phyloP scores from a whole-genome alignment of 192 early-diverging fungal species.

The Lobosporangium transversale region DNA sequence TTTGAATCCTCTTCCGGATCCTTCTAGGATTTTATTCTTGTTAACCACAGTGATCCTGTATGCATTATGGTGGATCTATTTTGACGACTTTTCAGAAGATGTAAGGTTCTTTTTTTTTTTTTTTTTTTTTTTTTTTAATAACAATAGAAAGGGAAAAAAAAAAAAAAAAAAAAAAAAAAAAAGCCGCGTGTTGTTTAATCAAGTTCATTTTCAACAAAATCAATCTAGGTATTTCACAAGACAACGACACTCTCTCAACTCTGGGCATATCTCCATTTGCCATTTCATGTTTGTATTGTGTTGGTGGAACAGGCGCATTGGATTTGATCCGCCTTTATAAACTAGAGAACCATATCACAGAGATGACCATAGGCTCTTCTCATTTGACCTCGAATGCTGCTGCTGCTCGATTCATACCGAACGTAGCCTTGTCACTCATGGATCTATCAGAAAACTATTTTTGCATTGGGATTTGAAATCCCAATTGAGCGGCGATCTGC shows the following conservation, averaged over 20 bases:
- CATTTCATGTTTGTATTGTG: slow-evolving; percentile 57
- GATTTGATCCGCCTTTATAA: slow-evolving; percentile 45
- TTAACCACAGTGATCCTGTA: slow-evolving; percentile 51
- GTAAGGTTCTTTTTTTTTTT: no score
- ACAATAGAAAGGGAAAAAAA: background rate
- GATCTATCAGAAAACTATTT: no score
- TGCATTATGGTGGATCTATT: slow-evolving; percentile 61
- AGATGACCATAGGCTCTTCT: background rate
- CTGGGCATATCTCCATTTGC: slow-evolving; percentile 61
- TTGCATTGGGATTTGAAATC: slow-evolving; percentile 23
- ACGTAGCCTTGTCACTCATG: background rate
- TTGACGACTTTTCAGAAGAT: slow-evolving; percentile 64
- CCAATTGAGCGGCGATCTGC: slow-evolving; percentile 10
- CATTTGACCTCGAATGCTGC: slow-evolving; percentile 15
- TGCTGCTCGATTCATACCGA: background rate
- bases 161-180: background rate
- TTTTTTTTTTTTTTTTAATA: background rate
- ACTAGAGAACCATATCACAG: slow-evolving; percentile 25
- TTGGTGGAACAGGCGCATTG: slow-evolving; percentile 52
- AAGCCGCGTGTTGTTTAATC: no score
- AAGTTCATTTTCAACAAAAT: no score
- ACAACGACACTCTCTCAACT: slow-evolving; percentile 46
- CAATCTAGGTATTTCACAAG: slow-evolving; percentile 30
- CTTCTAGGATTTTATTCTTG: slow-evolving; percentile 21
- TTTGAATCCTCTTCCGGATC: no score